Evolutionary conservation across 176 grass and related monocot genomes (phyloP).

Genomic region (Elymus sibiricus): DNA sequence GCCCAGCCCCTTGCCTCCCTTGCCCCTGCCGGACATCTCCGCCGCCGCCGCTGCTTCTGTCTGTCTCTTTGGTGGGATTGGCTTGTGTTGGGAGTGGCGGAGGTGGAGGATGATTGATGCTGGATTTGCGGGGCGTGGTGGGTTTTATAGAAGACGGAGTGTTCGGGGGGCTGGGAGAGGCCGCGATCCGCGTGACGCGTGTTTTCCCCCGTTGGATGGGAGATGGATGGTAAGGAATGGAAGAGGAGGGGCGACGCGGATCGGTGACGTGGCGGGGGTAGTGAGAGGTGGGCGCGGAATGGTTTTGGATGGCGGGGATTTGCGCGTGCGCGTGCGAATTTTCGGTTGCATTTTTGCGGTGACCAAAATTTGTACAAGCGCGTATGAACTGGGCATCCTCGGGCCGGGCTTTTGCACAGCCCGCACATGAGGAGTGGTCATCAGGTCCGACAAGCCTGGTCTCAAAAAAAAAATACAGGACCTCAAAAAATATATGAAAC

Average conservation of each 20-base stretch:
- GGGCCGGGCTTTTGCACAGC: no score
- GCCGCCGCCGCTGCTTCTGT: neutral
- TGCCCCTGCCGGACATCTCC: conserved; percentile 72
- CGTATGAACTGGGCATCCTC: no score
- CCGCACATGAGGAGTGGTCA: no score
- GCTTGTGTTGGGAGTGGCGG: neutral
- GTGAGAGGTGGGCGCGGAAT: neutral
- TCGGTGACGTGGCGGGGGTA: conserved; percentile 47
- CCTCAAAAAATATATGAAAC: no score
- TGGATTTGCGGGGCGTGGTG: neutral
- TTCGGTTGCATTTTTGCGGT: neutral
- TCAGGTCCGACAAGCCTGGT: no score
- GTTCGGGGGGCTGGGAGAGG: neutral
- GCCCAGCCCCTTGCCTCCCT: conserved; percentile 84
- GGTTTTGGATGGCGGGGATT: neutral
- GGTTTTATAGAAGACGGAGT: conserved; percentile 16
- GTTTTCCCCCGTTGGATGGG: neutral
- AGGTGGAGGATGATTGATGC: neutral
- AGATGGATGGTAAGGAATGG: neutral
- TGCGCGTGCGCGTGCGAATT: neutral
- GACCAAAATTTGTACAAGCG: no score
- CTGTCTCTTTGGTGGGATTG: neutral
- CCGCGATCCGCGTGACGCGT: conserved; percentile 38
- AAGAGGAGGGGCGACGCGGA: neutral
- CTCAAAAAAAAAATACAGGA: no score